These are phyloP conservation scores for Mortierella hygrophila DNA, from an alignment of 192 early-diverging fungal genomes.

Conservation along the genomic window DNA sequence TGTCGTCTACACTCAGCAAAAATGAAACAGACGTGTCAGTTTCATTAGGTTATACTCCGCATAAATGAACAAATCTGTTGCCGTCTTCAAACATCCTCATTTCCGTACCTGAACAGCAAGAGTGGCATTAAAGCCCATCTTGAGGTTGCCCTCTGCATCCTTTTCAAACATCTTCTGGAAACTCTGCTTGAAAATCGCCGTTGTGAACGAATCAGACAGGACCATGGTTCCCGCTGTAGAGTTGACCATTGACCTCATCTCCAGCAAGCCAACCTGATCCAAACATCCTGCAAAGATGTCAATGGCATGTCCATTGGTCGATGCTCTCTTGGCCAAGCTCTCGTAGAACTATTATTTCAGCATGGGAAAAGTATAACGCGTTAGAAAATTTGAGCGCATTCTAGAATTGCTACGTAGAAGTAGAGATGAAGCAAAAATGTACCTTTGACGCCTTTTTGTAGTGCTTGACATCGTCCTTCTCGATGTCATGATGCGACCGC, in stretches of 20 bases:
- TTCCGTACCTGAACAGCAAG: constrained; percentile 89
- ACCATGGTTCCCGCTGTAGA: constrained; percentile 94
- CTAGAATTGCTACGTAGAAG: neutral
- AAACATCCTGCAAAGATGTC: constrained; percentile 99
- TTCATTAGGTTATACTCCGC: neutral
- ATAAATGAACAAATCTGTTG: neutral
- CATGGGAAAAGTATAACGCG: neutral
- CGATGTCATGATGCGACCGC: constrained; percentile 98
- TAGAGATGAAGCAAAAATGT: neutral
- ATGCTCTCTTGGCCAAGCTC: constrained; percentile 83
- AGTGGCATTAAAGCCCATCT: constrained; percentile 98
- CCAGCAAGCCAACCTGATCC: constrained; percentile 96
- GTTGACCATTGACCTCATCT: constrained; percentile 95
- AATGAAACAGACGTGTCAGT: neutral
- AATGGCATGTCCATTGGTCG: constrained; percentile 90
- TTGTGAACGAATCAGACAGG: constrained; percentile 95
- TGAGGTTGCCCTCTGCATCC: constrained; percentile 87
- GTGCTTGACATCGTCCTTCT: constrained; percentile 93
- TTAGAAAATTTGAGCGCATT: neutral
- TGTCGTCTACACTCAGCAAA: constrained; percentile 75
- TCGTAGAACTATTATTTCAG: constrained; percentile 86
- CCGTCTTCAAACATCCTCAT: neutral
- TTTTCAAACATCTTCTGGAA: constrained; percentile 96
- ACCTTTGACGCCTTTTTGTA: constrained; percentile 94
- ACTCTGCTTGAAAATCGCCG: constrained; percentile 97